Base-by-base conservation (phyloP, 345 rosid genomes). In the Lepidium aucheri region DNA sequence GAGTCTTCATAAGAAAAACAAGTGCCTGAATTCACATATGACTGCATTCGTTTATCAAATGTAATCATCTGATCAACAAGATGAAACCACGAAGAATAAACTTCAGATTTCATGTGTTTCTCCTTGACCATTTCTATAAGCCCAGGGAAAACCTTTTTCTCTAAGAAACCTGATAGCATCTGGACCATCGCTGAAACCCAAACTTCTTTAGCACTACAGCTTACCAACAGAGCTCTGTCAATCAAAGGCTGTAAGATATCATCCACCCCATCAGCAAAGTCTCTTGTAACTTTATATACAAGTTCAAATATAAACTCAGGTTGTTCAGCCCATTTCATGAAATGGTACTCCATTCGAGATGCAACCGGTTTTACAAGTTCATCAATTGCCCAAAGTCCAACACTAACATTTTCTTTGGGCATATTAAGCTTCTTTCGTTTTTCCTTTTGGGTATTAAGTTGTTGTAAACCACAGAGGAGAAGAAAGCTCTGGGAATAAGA, bases 121-220 rank as follows among this genome's bases (percentile, higher is more conserved):
- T 83, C 79, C 75, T 76, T 69, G 69, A 76, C 74, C 32, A 61
- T 77, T 54, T 79, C 84, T 54, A 63, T 77, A 54, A 81, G 85
- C 18, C 55, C 52, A 54, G 91, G 83, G 61, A 90, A 82, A 17
- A 80, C 69, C 2, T 17, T 74, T 46, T 77, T 85, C 68, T 72
- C 79, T 46, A 90, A 73, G 79, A 85, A 90, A 9, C 65, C 74
- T 9, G 89, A 85, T 47, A 84, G 79, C 82, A 85, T 74, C 64
- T 76, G 82, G 43, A 84, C 85, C 89, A 85, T 85, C 8, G 89
- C 86, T 38, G 85, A 84, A 60, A 90, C 89, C 96, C 91, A 90
- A 54, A 88, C 94, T 72, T 87, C 96, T 68, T 79, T 82, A 58
- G 86, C 96, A 76, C 94, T 87, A 42, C 67, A 84, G 65, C 82